Evolutionary conservation across 83 land plant species (phyloP).

Genomic region (Picea abies): DNA sequence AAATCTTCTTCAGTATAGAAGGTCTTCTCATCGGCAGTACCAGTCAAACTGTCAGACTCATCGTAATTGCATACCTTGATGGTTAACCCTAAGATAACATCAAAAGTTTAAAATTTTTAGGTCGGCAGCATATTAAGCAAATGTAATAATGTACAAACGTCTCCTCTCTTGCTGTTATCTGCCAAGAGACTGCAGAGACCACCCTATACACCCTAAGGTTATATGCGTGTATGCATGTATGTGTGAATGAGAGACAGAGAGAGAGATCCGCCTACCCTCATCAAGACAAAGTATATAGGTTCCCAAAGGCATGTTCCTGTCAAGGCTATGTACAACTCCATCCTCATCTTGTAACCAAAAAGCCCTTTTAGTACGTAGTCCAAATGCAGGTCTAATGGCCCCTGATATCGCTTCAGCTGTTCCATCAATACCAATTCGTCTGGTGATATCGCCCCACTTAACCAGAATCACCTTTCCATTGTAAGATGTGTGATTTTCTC

Average conservation of each 20-base stretch:
- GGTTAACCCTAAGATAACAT: constrained; percentile 21
- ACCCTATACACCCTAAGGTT: too few species aligned
- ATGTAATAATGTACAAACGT: not conserved
- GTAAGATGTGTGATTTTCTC: constrained; percentile 2
- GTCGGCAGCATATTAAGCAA: not conserved
- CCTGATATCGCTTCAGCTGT: constrained; percentile 30
- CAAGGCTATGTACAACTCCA: constrained; percentile 29
- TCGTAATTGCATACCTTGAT: constrained; percentile 29
- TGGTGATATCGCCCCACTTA: constrained; percentile 16
- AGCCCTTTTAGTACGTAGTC: constrained; percentile 30
- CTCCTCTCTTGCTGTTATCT: not conserved
- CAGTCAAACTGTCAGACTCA: constrained; percentile 19
- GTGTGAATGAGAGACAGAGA: not conserved
- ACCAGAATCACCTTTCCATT: constrained; percentile 23
- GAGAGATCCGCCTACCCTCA: constrained; percentile 16
- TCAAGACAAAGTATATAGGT: constrained; percentile 29
- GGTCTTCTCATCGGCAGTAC: constrained; percentile 25
- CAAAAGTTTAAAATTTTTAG: not conserved
- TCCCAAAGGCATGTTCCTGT: constrained; percentile 34
- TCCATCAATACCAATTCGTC: constrained; percentile 31
- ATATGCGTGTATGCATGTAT: not conserved
- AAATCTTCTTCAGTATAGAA: constrained; percentile 32
- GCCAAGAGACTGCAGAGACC: too few species aligned
- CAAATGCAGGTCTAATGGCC: constrained; percentile 31
- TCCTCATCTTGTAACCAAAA: constrained; percentile 35